These are phyloP conservation scores for Fragaria ananassa DNA, from an alignment of 306 rosid species.

Conservation along the genomic window DNA sequence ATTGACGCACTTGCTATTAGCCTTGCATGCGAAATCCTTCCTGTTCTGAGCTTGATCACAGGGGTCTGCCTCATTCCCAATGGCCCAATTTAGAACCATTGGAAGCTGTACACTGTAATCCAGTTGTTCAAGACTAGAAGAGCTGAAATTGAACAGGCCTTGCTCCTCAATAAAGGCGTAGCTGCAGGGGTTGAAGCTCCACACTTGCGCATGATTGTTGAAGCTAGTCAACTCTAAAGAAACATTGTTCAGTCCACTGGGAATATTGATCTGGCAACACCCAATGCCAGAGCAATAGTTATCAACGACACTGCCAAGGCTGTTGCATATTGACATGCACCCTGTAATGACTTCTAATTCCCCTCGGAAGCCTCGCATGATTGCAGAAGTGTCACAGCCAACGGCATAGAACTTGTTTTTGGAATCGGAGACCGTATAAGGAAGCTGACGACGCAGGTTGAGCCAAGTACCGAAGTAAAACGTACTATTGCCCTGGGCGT, in stretches of 20 bases:
- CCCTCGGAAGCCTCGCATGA: background rate
- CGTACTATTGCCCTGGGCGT: no score
- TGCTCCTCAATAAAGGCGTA: slow-evolving; percentile 8
- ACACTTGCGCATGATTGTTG: background rate
- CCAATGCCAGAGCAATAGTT: slow-evolving; percentile 5
- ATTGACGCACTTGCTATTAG: background rate
- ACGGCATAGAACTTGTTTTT: slow-evolving; percentile 11
- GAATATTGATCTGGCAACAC: slow-evolving; percentile 22
- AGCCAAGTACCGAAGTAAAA: no score
- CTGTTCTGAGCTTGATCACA: background rate
- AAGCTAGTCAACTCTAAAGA: background rate
- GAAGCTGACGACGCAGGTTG: no score
- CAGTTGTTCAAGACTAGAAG: background rate
- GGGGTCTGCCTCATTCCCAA: background rate
- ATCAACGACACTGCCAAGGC: background rate
- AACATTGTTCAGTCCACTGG: background rate
- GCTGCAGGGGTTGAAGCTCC: slow-evolving; percentile 16
- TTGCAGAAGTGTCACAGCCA: slow-evolving; percentile 1
- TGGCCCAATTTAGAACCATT: background rate
- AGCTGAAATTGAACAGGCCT: slow-evolving; percentile 5
- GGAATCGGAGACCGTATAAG: background rate
- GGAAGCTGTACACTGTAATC: background rate
- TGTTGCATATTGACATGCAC: background rate
- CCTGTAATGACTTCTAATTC: background rate
- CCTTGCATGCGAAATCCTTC: background rate